These are phyloP conservation scores for Solanum pennellii DNA, from an alignment of 257 asterid genomes.

Conservation along the genomic window DNA sequence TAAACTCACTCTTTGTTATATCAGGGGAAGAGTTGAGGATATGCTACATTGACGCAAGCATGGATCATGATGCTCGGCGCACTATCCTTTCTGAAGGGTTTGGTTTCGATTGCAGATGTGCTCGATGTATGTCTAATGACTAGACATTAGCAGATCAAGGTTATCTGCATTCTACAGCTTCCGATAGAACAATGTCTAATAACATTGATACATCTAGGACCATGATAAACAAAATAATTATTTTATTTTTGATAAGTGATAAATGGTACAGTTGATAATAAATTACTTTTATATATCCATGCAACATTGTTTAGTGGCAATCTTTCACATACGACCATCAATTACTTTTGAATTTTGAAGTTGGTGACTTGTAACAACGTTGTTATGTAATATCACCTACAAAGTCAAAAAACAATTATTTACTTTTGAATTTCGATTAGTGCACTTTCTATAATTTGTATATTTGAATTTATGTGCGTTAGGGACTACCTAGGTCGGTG, in stretches of 20 bases:
- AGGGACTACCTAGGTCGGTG: background rate
- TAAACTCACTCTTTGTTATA: background rate
- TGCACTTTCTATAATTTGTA: background rate
- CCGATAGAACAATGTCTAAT: background rate
- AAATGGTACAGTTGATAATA: background rate
- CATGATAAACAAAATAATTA: background rate
- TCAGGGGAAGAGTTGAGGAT: conserved; percentile 79
- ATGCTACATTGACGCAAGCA: conserved; percentile 80
- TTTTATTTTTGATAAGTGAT: background rate
- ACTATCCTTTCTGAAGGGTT: conserved; percentile 49
- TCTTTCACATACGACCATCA: background rate
- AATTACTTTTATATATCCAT: background rate
- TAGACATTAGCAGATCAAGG: conserved; percentile 2
- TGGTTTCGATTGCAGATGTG: conserved; percentile 70
- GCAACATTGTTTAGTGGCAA: background rate
- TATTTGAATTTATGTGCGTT: background rate
- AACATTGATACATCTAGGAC: background rate
- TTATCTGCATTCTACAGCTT: background rate
- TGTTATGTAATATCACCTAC: background rate
- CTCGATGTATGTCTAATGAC: conserved; percentile 54
- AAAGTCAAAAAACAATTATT: background rate
- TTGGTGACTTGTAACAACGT: background rate
- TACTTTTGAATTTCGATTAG: background rate
- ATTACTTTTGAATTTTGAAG: background rate
- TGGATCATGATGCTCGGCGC: conserved; percentile 66